A percentile compares a stretch with the other conserved stretches of the same genome.
Evolutionary conservation across 2,329 filamentous ascomycete species (phyloP).

Genomic region (Coniella lustricola): DNA sequence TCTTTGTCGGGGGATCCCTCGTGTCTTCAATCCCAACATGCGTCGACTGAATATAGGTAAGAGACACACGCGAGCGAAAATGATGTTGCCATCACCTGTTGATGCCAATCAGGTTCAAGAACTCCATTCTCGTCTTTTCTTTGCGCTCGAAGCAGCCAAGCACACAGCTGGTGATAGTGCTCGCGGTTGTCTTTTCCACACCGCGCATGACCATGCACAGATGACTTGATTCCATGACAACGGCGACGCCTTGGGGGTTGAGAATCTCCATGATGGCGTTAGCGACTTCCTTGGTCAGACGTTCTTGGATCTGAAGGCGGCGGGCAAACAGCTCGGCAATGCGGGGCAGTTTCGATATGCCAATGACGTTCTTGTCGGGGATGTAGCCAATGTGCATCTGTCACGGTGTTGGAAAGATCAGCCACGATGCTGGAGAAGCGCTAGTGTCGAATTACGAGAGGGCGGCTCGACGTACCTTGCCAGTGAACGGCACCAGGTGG

Average conservation of each 20-base stretch:
- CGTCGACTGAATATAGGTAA: not conserved
- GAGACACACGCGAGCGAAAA: no score
- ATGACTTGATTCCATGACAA: slow-evolving; percentile 96
- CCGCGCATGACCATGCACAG: slow-evolving; percentile 99
- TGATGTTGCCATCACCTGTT: slow-evolving; percentile 35
- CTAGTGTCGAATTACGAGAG: no score
- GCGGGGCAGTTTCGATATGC: slow-evolving; percentile 88
- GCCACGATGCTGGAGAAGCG: no score
- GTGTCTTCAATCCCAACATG: no score
- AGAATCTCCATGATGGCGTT: slow-evolving; percentile 89
- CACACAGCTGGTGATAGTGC: slow-evolving; percentile 93
- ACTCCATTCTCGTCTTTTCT: slow-evolving; percentile 92
- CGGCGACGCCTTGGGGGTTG: slow-evolving; percentile 87
- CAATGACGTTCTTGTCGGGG: slow-evolving; percentile 82
- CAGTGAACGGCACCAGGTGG: slow-evolving; percentile 91
- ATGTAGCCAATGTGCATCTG: slow-evolving; percentile 99
- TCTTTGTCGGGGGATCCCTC: no score
- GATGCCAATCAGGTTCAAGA: slow-evolving; percentile 70
- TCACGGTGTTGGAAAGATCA: no score
- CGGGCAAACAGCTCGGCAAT: slow-evolving; percentile 97
- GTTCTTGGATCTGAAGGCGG: slow-evolving; percentile 90
- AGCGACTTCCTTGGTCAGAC: slow-evolving; percentile 91
- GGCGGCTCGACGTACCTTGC: slow-evolving; percentile 57
- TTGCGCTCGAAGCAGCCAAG: slow-evolving; percentile 91
- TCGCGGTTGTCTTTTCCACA: slow-evolving; percentile 83